Percentiles rank a stretch among this genome's conserved stretches.
Conservation (phyloP, 2,329 filamentous ascomycete species). For the Alternaria infectoria region DNA sequence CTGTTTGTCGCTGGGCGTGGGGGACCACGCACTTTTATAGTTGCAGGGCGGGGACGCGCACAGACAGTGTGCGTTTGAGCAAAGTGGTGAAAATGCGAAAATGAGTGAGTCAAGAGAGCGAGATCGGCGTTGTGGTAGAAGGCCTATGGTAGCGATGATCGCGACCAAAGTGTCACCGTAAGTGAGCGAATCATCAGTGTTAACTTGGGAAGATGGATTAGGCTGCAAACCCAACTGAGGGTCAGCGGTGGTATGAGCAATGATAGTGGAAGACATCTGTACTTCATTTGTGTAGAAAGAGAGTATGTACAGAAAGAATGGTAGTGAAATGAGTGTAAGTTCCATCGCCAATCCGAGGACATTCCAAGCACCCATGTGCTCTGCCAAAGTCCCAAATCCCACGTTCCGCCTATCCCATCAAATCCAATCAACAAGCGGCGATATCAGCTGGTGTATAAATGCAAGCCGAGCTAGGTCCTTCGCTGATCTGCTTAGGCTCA, state of each 20-base stretch:
- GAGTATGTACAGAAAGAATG: not conserved
- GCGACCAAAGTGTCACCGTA: not conserved
- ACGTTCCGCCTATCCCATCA: not conserved
- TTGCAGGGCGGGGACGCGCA: not conserved
- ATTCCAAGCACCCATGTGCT: not conserved
- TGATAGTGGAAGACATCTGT: not conserved
- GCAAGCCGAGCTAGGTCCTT: slow-evolving; percentile 22
- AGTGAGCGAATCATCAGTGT: not conserved
- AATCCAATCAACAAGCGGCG: slow-evolving; percentile 19
- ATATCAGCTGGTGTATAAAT: slow-evolving; percentile 31
- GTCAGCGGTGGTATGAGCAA: no score
- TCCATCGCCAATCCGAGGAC: not conserved
- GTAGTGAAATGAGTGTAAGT: not conserved
- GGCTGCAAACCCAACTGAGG: not conserved
- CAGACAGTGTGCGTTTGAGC: not conserved
- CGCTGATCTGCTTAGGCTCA: slow-evolving; percentile 37
- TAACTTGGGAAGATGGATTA: not conserved
- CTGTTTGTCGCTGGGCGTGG: not conserved
- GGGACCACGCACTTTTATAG: not conserved
- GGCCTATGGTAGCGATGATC: not conserved
- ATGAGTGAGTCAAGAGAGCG: not conserved
- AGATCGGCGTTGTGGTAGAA: not conserved
- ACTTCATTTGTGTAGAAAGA: not conserved
- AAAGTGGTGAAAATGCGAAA: not conserved
- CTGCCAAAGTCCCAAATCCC: not conserved